phyloP scores from a whole-genome alignment of 805 yeast genomes.

The Candida sphagnicola region DNA sequence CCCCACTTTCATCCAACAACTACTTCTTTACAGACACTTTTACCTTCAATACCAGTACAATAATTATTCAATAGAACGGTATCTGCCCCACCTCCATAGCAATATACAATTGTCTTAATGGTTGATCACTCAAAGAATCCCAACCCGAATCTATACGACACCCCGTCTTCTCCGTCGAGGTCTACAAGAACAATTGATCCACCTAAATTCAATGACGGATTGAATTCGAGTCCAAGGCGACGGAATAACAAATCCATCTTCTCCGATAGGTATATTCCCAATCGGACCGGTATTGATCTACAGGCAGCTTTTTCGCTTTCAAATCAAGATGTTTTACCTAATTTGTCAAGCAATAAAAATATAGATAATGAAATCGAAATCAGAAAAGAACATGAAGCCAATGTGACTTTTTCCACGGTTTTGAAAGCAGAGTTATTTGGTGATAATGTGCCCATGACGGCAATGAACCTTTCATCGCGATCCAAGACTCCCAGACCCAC shows the following conservation, averaged over 20 bases:
- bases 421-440: constrained; percentile 90
- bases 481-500: constrained; percentile 21
- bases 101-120: no score
- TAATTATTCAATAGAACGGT: no score
- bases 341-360: constrained; percentile 19
- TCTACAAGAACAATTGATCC: constrained; percentile 37
- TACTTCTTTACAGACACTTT: no score
- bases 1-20: no score
- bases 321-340: constrained; percentile 40
- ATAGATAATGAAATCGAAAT: constrained; percentile 61
- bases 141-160: constrained; percentile 20
- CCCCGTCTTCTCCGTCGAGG: constrained; percentile 41
- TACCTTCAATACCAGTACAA: no score
- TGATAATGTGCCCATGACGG: constrained; percentile 62
- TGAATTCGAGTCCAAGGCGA: constrained; percentile 39
- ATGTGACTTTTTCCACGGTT: constrained; percentile 80
- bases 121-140: not conserved
- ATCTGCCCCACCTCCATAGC: no score
- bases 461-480: constrained; percentile 27
- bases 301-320: constrained; percentile 76
- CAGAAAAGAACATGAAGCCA: constrained; percentile 76
- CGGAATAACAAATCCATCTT: constrained; percentile 47
- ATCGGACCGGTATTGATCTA: constrained; percentile 77
- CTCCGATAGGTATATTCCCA: constrained; percentile 87
- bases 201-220: constrained; percentile 31